Conservation (phyloP, 371 early-diverging fungal genomes). For the Mortierella sp. region DNA sequence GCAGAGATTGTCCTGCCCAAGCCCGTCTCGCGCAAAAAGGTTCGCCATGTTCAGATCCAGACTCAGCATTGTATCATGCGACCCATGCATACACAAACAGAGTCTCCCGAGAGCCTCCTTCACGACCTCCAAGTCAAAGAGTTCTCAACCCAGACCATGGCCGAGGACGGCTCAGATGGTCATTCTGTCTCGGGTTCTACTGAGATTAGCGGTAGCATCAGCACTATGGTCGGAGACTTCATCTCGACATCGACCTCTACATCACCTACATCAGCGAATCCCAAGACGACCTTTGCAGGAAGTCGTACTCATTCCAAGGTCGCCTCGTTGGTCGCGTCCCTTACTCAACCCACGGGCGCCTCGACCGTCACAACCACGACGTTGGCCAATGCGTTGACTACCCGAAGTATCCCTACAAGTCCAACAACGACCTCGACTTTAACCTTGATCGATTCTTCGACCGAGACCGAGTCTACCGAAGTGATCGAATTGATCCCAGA, state of each 20-base stretch:
- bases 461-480: neutral
- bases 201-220: neutral
- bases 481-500: neutral
- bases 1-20: conserved; percentile 28
- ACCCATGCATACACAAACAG: conserved; percentile 3
- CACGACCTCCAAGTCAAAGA: neutral
- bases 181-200: conserved; percentile 5
- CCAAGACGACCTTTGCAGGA: neutral
- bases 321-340: conserved; percentile 18
- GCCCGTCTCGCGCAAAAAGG: conserved; percentile 13
- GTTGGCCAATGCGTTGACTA: neutral
- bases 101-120: neutral
- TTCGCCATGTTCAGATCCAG: conserved; percentile 5
- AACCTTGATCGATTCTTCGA: neutral
- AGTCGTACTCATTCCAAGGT: conserved; percentile 10
- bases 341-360: conserved; percentile 19
- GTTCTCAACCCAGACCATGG: neutral
- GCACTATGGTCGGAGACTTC: neutral
- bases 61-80: neutral
- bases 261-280: neutral
- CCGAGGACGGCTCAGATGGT: too few relatives aligned
- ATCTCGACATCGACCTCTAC: neutral
- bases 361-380: conserved; percentile 15
- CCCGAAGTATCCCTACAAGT: too few relatives aligned
- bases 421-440: conserved; percentile 10